These are phyloP conservation scores for Suillus subaureus DNA, from an alignment of 768 basidiomycete genomes.

Conservation along the genomic window DNA sequence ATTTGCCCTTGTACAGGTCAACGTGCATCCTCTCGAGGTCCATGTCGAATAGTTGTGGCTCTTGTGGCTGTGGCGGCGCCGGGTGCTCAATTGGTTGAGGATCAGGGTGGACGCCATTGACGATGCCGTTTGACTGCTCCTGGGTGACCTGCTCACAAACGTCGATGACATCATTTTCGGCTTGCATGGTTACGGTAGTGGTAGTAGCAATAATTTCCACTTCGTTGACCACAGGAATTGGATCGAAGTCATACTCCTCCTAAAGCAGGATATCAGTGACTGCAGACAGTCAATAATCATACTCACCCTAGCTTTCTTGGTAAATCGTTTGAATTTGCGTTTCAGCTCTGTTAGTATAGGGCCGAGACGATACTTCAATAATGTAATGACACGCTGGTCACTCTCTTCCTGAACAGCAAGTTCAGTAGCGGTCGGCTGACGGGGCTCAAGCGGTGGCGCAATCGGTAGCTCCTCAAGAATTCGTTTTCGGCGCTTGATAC, in stretches of 20 bases:
- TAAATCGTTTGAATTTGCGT: constrained; percentile 90
- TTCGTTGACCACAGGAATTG: constrained; percentile 27
- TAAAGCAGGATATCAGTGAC: constrained; percentile 28
- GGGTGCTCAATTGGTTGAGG: constrained; percentile 21
- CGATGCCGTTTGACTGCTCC: constrained; percentile 35
- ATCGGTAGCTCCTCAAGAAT: constrained; percentile 83
- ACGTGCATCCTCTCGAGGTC: constrained; percentile 91
- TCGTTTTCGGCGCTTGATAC: constrained; percentile 79
- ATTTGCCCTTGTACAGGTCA: constrained; percentile 81
- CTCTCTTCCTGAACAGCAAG: constrained; percentile 80
- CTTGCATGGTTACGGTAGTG: constrained; percentile 40
- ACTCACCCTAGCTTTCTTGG: constrained; percentile 75
- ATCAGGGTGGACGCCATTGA: constrained; percentile 39
- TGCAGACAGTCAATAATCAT: constrained; percentile 10
- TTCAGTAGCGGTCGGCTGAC: constrained; percentile 80
- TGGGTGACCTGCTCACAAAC: constrained; percentile 39
- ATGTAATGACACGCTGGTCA: constrained; percentile 74
- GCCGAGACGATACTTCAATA: constrained; percentile 89
- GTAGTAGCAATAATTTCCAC: constrained; percentile 40
- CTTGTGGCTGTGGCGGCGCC: constrained; percentile 36
- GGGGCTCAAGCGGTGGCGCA: constrained; percentile 88
- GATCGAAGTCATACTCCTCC: constrained; percentile 76
- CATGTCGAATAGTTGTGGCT: constrained; percentile 73
- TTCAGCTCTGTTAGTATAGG: constrained; percentile 88
- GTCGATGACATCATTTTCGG: constrained; percentile 46